Conservation (phyloP, 768 basidiomycete species). For the Chalciporus sphaerocephalus region DNA sequence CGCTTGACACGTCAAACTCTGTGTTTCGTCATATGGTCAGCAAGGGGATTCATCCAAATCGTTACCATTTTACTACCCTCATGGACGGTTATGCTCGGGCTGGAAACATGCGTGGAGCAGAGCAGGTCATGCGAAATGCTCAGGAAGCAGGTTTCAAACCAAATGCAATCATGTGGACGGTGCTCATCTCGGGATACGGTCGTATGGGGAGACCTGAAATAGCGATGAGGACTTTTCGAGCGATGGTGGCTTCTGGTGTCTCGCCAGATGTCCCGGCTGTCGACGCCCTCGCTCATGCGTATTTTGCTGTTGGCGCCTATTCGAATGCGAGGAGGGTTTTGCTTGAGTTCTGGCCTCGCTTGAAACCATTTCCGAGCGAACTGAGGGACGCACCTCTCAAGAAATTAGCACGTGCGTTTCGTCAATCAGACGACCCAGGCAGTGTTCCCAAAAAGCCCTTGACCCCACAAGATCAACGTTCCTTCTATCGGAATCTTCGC, state of each 20-base stretch:
- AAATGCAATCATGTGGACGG: conserved; percentile 70
- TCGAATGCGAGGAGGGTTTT: conserved; percentile 50
- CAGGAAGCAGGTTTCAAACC: conserved; percentile 47
- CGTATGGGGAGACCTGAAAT: conserved; percentile 50
- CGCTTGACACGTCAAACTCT: conserved; percentile 48
- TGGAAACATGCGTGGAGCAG: conserved; percentile 59
- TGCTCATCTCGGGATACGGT: conserved; percentile 68
- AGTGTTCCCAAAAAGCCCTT: conserved; percentile 18
- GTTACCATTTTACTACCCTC: conserved; percentile 68
- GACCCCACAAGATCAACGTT: conserved; percentile 32
- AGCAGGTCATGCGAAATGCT: conserved; percentile 51
- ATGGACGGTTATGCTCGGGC: conserved; percentile 65
- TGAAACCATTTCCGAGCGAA: conserved; percentile 56
- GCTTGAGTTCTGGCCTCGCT: conserved; percentile 58
- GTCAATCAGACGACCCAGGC: conserved; percentile 16
- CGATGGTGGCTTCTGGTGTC: conserved; percentile 59
- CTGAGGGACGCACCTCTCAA: conserved; percentile 43
- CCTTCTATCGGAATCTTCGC: conserved; percentile 38
- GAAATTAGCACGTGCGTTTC: conserved; percentile 46
- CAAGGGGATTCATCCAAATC: conserved; percentile 67
- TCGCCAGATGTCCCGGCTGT: conserved; percentile 67
- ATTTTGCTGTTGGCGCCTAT: conserved; percentile 53
- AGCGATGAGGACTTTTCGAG: conserved; percentile 53
- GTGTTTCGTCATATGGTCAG: conserved; percentile 57
- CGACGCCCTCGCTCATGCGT: conserved; percentile 67